Evolutionary conservation across 2,329 filamentous ascomycete species (phyloP), one percentile per base, ranked within the genome.

Genomic region (Paracorniculantispora psalliotae): DNA sequence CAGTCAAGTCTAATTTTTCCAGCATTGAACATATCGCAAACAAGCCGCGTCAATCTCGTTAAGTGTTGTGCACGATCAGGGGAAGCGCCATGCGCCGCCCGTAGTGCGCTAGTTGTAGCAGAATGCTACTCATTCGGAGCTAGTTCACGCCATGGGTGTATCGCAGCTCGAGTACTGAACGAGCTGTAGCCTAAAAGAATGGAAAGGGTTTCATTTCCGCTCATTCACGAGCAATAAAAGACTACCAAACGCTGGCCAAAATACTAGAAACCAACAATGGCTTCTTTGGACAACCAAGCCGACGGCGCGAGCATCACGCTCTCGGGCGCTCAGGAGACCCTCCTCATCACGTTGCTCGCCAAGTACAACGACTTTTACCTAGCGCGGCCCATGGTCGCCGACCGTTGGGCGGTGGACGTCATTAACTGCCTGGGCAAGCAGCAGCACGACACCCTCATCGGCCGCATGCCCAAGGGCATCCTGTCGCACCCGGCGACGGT

Each of bases 301-400:
- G 30, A 12, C 33, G 26, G 30, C 21, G 35, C 21, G 9, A 25
- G 15, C 13, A 21, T 47, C 12, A 33, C 30, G 2, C 26, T 64
- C 19, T 57, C 37, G 3, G 63, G 63, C 17, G 62, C 58, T 4
- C 62, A 63, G 26, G 60, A 64, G 41, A 64, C 63, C 17, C 57
- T 64, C 19, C 48, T 64, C 13, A 23, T 62, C 10, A 64, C 63
- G 6, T 60, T 64, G 5, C 53, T 59, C 5, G 62, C 54, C 13
- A 62, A 61, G 39, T 61, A 56, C 26, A 19, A 53, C 4, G 63
- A 64, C 37, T 61, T 62, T 23, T 58, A 59, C 46, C 58, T 48
- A 9, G 10, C 60, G 1, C 51, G 35, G 3, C 63, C 63, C n/a
- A 49, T 64, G 2, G 25, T 64, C 37, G 53, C 57, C 23, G 63